Evolutionary conservation across 108 stramenopile genomes (phyloP).

Genomic region (Schizochytrium sp.): DNA sequence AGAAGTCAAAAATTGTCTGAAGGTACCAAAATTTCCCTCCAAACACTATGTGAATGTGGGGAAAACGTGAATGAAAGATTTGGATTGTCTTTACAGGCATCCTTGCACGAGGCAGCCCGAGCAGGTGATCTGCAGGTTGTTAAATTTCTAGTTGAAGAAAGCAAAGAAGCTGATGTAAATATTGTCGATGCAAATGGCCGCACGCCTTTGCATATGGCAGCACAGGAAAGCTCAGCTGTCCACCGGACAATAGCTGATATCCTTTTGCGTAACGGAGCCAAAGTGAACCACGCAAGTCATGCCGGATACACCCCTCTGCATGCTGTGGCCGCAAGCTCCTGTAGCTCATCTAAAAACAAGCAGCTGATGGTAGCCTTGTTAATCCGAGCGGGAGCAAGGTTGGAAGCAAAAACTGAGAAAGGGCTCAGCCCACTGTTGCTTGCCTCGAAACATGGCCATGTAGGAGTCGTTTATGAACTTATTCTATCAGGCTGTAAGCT

Average conservation of each 20-base stretch:
- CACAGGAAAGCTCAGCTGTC: not conserved
- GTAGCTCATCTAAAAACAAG: not conserved
- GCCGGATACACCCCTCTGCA: not conserved
- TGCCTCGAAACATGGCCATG: conserved; percentile 28
- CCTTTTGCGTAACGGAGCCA: conserved; percentile 28
- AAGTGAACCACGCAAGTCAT: not conserved
- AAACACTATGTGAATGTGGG: not conserved
- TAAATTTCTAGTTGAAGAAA: not conserved
- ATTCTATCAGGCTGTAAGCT: conserved; percentile 17
- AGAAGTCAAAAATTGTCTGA: not conserved
- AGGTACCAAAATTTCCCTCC: not conserved
- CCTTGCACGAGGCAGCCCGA: conserved; percentile 13
- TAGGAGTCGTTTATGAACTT: not conserved
- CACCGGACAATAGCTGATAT: not conserved
- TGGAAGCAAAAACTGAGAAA: not conserved
- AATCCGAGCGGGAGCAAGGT: not conserved
- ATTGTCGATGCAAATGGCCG: conserved; percentile 5
- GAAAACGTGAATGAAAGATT: conserved; percentile 30
- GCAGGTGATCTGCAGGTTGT: not conserved
- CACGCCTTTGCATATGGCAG: not conserved
- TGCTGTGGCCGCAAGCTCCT: not conserved
- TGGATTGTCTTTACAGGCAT: not conserved
- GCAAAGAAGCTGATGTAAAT: not conserved
- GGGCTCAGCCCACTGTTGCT: not conserved
- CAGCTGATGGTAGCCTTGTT: not conserved